Evolutionary conservation across 192 early-diverging fungal genomes (phyloP), one percentile per base, ranked within the genome.

Genomic region (Backusella psychrophila): DNA sequence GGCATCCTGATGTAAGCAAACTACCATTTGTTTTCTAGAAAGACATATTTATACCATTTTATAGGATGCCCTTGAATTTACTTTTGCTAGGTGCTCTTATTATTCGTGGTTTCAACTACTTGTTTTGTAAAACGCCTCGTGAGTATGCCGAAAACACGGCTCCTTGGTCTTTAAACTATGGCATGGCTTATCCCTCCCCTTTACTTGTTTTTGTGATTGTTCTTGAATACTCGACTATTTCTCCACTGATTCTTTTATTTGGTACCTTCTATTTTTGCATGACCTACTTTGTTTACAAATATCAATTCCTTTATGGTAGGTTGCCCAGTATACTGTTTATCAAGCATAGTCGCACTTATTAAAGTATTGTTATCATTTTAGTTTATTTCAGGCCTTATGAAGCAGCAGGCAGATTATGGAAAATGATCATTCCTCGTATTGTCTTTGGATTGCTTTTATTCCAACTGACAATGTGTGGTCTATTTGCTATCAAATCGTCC

Each of bases 331-430:
- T n/a, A n/a, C 19, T 19, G 19, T 49, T 52, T 39, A 39, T 11
- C 38, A 39, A 11, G 38, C 38, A 3, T 11, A 39, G 42, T 15
- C 42, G 4, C 21, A 29, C 4, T 26, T 63, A 63, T 63, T 56
- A 21, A 34, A 17, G 12, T 33, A 66, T 9, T 39, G 8, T 33
- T 15, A 66, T 14, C 15, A 49, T 36, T n/a, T 35, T 74, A 85
- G 91, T 94, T 6, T 90, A 90, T 52, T 93, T 92, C 68, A 86
- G 88, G n/a, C 90, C 91, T 19, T 91, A 90, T 49, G 91, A 92
- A 82, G 85, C 92, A 7, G 84, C 86, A 36, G 93, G 93, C 35
- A 78, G 83, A 73, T 81, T 84, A n/a, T 94, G 93, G 93, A 90
- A 88, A 8, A 86, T 86, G 71, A 85, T 91, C 6, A 89, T 92